phyloP scores from a whole-genome alignment of 805 yeast species.

The Metschnikowia gelsemii region DNA sequence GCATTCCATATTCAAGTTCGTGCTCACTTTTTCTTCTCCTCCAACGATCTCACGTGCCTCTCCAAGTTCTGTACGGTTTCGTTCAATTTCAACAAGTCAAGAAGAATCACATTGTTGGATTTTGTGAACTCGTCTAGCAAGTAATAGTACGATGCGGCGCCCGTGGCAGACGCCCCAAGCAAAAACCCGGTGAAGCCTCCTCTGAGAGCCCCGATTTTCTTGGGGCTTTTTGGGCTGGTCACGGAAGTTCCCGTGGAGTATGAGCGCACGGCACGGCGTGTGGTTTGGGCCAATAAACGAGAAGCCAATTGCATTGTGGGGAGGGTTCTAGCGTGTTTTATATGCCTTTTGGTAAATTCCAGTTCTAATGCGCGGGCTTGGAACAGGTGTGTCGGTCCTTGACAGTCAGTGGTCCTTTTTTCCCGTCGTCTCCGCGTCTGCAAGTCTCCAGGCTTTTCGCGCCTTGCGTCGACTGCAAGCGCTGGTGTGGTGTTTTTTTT shows the following conservation, averaged over 20 bases:
- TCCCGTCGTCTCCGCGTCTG: neutral
- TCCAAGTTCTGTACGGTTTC: slow-evolving; percentile 67
- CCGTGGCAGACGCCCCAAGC: slow-evolving; percentile 71
- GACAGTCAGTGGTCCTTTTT: too few species aligned
- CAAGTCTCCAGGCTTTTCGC: too few species aligned
- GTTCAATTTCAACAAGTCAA: slow-evolving; percentile 72
- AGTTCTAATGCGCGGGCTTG: too few species aligned
- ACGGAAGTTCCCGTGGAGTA: slow-evolving; percentile 30
- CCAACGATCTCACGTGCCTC: slow-evolving; percentile 64
- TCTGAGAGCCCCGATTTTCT: slow-evolving; percentile 42
- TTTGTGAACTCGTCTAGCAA: slow-evolving; percentile 73
- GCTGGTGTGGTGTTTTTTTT: too few species aligned
- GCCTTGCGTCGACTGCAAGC: too few species aligned
- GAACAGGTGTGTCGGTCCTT: too few species aligned
- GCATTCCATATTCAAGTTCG: neutral
- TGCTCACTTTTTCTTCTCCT: slow-evolving; percentile 33
- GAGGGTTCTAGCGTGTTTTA: neutral
- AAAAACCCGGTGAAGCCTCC: slow-evolving; percentile 72
- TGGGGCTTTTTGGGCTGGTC: slow-evolving; percentile 33
- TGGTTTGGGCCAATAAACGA: slow-evolving; percentile 11
- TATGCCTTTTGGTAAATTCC: neutral
- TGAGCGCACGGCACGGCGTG: slow-evolving; percentile 23
- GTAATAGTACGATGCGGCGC: slow-evolving; percentile 74
- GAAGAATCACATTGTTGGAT: slow-evolving; percentile 67
- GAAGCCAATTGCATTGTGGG: slow-evolving; percentile 5